Base-by-base conservation (phyloP, 2,329 filamentous ascomycete species). In the Grosmannia serpens region DNA sequence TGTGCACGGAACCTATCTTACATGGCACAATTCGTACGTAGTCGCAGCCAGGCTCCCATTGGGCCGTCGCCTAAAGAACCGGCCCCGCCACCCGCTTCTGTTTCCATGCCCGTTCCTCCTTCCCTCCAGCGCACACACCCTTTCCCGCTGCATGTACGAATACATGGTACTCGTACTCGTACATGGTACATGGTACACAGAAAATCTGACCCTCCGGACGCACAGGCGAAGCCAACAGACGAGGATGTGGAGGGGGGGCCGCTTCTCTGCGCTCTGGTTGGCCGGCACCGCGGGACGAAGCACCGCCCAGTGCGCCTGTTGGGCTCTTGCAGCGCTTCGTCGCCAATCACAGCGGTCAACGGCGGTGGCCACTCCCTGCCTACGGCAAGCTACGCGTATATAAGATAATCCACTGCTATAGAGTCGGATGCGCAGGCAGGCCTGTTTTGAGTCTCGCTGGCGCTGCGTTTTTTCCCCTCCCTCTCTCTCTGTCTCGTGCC, bases 321-420 rank as follows among this genome's bases (percentile, higher is more conserved):
- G 41, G 54, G 41, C 47, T 56, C 35, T 35, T 47, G 56, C 44
- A 60, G 58, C 60, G 58, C 56, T 58, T 60, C 55, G 35, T 58
- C 47, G 52, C 60, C 60, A 60, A 62, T 62, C 60, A 62, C 56
- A 53, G 49, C 50, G 47, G 47, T 47, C 22, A 50, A 27, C 46
- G 46, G 11, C 46, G 11, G 11, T 27, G 46, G 22, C 46, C 13
- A 46, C 10, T 20, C 13, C 35, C 50, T 29, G 31, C 35, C 4
- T 38, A 13, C 35, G 35, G 35, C 35, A 38, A 38, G 9, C 35
- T 15, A 38, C 13, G 13, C 33, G 33, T 35, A 35, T 35, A 8
- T 35, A 5, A 35, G 2, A 31, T 31, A 10, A 31, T 5, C n/a
- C 5, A 31, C 5, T 31, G 29, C 29, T 31, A 38, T 17, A 38